Percentiles rank a stretch among this genome's conserved stretches.
Evolutionary conservation across 257 asterid genomes (phyloP).

Genomic region (Forsythia suspensa): DNA sequence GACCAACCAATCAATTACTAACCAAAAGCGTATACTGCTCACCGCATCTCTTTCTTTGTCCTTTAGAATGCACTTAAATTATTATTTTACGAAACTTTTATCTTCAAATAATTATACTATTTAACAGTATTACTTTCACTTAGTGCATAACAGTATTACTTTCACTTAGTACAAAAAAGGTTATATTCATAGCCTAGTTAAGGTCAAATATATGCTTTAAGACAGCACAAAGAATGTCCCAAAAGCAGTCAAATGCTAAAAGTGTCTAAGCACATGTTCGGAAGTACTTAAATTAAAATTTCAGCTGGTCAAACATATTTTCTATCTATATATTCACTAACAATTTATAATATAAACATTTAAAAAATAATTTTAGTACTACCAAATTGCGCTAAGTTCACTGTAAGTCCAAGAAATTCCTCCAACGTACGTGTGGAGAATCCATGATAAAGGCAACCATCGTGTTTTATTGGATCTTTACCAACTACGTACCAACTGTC

Average conservation of each 20-base stretch:
- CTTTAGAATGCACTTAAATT: neutral
- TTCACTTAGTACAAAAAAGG: neutral
- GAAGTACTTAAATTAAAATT: too few species aligned
- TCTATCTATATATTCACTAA: too few species aligned
- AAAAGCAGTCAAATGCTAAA: constrained; percentile 51
- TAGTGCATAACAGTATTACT: neutral
- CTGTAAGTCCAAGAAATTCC: constrained; percentile 21
- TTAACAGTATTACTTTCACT: neutral
- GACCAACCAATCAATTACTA: neutral
- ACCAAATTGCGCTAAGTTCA: too few species aligned
- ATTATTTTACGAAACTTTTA: neutral
- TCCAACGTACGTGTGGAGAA: constrained; percentile 22
- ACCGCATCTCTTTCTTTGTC: neutral
- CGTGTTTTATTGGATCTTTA: neutral
- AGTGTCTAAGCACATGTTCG: constrained; percentile 28
- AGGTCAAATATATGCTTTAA: constrained; percentile 5
- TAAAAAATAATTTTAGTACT: too few species aligned
- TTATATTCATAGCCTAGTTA: neutral
- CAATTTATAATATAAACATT: too few species aligned
- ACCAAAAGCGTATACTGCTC: neutral
- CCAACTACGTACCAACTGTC: neutral
- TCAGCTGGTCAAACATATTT: too few species aligned
- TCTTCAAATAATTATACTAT: neutral
- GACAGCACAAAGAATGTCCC: constrained; percentile 34
- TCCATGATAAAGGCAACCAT: constrained; percentile 20